phyloP scores from a whole-genome alignment of 2,329 filamentous ascomycete species.

The Xylariaceae sp. region DNA sequence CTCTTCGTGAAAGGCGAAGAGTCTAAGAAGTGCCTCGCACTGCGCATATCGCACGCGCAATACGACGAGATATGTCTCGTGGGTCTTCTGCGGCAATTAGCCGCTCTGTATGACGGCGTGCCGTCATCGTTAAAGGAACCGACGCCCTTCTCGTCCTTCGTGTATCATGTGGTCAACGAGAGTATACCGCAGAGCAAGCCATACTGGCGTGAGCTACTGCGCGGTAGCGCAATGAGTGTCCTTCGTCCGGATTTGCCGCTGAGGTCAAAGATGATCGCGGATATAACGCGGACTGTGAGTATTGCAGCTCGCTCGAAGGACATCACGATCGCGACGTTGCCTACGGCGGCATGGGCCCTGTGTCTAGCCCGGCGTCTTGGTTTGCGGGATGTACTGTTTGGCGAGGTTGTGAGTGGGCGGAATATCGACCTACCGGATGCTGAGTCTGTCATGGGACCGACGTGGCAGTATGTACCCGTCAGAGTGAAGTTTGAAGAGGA shows the following conservation, averaged over 20 bases:
- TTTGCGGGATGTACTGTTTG: conserved; percentile 58
- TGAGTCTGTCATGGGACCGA: conserved; percentile 59
- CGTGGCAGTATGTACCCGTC: conserved; percentile 64
- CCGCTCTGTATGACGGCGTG: conserved; percentile 43
- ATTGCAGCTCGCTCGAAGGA: conserved; percentile 47
- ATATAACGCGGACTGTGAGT: conserved; percentile 40
- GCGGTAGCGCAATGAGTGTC: conserved; percentile 48
- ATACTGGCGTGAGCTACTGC: conserved; percentile 59
- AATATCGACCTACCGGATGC: conserved; percentile 53
- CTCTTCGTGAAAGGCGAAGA: conserved; percentile 44
- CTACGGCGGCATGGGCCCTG: conserved; percentile 64
- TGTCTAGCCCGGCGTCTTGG: conserved; percentile 53
- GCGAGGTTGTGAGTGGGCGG: conserved; percentile 62
- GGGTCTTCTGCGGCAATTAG: conserved; percentile 57
- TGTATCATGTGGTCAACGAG: conserved; percentile 38
- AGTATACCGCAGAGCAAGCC: conserved; percentile 47
- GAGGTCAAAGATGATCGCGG: conserved; percentile 36
- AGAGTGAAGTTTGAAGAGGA: conserved; percentile 50
- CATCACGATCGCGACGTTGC: conserved; percentile 60
- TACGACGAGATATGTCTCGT: conserved; percentile 67
- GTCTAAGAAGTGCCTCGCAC: conserved; percentile 42
- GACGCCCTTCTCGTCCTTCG: conserved; percentile 44
- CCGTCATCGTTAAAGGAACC: conserved; percentile 29
- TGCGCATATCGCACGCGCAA: conserved; percentile 65
- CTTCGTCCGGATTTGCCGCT: conserved; percentile 38